These are phyloP conservation scores for Diophrys sp. DNA, from an alignment of 73 alveolate genomes.

Conservation along the genomic window DNA sequence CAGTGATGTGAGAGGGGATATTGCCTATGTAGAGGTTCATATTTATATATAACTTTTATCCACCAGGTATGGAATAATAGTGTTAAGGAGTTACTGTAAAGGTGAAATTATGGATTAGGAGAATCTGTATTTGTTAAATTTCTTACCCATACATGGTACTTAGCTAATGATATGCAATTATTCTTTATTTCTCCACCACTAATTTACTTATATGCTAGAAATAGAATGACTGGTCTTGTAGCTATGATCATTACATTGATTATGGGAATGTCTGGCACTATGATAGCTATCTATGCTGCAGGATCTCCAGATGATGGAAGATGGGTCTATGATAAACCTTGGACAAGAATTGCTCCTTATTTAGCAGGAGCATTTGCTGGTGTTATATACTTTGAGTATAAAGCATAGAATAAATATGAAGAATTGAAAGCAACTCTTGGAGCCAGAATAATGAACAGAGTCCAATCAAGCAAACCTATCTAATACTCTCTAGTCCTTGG, in stretches of 20 bases:
- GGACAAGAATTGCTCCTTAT: slow-evolving; percentile 57
- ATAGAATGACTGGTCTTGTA: slow-evolving; percentile 24
- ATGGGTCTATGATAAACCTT: slow-evolving; percentile 39
- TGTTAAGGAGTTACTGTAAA: slow-evolving; percentile 4
- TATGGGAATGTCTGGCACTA: neutral
- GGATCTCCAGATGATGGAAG: neutral
- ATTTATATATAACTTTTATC: slow-evolving; percentile 16
- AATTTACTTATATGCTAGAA: slow-evolving; percentile 1
- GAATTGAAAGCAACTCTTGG: neutral
- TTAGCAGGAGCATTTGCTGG: slow-evolving; percentile 42
- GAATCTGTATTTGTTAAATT: too few relatives aligned
- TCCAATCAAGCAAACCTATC: neutral
- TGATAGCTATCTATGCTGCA: neutral
- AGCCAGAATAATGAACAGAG: neutral
- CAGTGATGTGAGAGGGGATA: neutral
- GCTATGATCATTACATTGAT: neutral
- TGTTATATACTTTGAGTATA: slow-evolving; percentile 33
- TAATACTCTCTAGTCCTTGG: too few relatives aligned
- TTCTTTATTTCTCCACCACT: slow-evolving; percentile 22
- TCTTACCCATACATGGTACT: slow-evolving; percentile 30
- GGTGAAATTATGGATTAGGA: too few relatives aligned
- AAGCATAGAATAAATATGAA: neutral
- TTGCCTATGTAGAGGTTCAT: neutral
- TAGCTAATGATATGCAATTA: slow-evolving; percentile 9
- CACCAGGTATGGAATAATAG: neutral